Conservation (phyloP, 2,329 filamentous ascomycete genomes). For the Endoconidiophora polonica region DNA sequence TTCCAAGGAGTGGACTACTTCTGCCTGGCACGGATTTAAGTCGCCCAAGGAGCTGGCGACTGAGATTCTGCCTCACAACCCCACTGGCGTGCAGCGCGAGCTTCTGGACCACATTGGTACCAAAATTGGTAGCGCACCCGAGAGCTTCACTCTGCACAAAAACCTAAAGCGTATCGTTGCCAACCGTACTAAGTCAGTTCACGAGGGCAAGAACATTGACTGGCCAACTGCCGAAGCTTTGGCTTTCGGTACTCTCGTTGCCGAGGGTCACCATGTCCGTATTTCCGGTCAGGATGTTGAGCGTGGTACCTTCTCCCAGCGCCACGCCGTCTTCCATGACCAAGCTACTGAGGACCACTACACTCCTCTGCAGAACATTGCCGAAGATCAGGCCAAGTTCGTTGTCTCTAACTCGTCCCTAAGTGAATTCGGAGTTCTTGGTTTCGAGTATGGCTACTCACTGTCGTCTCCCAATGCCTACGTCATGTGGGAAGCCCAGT, state of each 20-base stretch:
- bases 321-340: conserved; percentile 93
- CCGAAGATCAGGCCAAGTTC: conserved; percentile 84
- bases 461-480: conserved; percentile 90
- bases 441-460: conserved; percentile 98
- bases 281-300: conserved; percentile 98
- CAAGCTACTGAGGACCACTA: conserved; percentile 88
- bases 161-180: conserved; percentile 93
- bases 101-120: conserved; percentile 68
- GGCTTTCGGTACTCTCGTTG: conserved; percentile 79
- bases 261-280: conserved; percentile 90
- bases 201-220: conserved; percentile 88
- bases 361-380: conserved; percentile 78
- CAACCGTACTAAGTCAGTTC: conserved; percentile 78
- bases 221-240: conserved; percentile 95
- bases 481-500: conserved; percentile 99
- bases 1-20: conserved; percentile 95
- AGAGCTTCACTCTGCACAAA: conserved; percentile 77
- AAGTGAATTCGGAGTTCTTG: conserved; percentile 55
- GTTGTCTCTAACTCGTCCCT: conserved; percentile 93
- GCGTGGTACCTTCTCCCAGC: conserved; percentile 97
- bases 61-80: conserved; percentile 81
- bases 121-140: conserved; percentile 60
- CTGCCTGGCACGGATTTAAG: conserved; percentile 98
- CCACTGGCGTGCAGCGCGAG: conserved; percentile 60
- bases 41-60: conserved; percentile 93